Evolutionary conservation across 2,329 filamentous ascomycete species (phyloP), one percentile per base, ranked within the genome.

Genomic region (Phaeosphaeriaceae sp.): DNA sequence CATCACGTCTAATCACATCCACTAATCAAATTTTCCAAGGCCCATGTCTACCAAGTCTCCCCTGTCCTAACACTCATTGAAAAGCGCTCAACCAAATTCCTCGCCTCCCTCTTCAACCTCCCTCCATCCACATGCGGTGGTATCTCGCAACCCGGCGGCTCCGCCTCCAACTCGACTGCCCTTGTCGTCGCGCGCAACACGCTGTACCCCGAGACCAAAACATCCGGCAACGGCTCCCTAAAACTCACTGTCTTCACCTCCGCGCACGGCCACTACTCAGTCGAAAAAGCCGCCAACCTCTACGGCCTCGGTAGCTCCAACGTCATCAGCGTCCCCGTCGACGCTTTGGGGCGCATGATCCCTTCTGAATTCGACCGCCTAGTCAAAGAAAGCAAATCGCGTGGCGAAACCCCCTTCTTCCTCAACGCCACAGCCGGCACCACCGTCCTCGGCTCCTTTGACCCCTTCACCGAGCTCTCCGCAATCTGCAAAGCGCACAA

Each of bases 381-480:
- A 42, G 82, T 97, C 27, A 51, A 81, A 5, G 82, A 84, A 53
- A 88, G 91, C 22, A 88, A 88, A 68, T 68, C 74, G 0, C 83
- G 88, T 50, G 92, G 91, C 33, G 87, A 89, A 72, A 95, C 91
- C 0, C 94, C 95, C 0, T 90, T 99, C 60, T 97, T 96, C 78
- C 91, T 98, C 73, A 98, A 97, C 74, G 91, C 93, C 6, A 98
- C 95, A 0, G 94, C 95, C 0, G 95, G 95, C 19, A 97, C 94
- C 1, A 99, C 95, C 0, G 94, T 98, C 1, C 82, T 94, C 62
- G 95, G 95, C 17, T 92, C 91, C 0, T 99, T 90, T 73, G 94
- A 97, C 71, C 91, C 91, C 0, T 89, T 97, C 67, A 77, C 83
- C 13, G 85, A 84, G 2, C 89, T 97, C 61, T 84, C 89, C 0